Evolutionary conservation across 371 early-diverging fungal species (phyloP).

Genomic region (Haplosporangium sp.): DNA sequence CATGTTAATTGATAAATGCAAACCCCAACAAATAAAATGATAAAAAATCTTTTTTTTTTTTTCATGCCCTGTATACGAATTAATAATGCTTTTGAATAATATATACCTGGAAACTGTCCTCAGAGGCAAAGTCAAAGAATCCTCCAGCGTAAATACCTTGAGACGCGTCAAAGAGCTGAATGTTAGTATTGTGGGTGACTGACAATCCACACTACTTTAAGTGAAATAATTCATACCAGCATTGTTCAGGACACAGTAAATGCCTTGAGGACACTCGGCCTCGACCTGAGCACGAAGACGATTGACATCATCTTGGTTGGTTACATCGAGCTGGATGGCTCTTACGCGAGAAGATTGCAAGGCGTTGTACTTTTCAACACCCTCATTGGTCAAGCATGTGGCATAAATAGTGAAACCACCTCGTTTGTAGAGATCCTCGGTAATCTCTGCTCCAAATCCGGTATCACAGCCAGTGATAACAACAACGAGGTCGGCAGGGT

Average conservation of each 20-base stretch:
- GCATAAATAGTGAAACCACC: conserved; percentile 53
- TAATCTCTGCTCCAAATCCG: conserved; percentile 48
- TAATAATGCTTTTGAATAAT: too few species aligned
- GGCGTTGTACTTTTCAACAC: conserved; percentile 41
- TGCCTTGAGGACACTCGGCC: conserved; percentile 50
- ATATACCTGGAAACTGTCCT: conserved; percentile 52
- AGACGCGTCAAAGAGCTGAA: neutral
- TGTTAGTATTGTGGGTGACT: neutral
- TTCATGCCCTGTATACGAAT: too few species aligned
- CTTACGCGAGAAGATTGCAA: conserved; percentile 41
- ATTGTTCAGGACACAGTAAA: conserved; percentile 53
- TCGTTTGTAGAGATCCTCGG: conserved; percentile 36
- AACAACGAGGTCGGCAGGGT: conserved; percentile 36
- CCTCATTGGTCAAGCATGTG: conserved; percentile 42
- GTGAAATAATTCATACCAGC: conserved; percentile 28
- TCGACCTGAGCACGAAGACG: conserved; percentile 49
- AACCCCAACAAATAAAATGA: conserved; percentile 27
- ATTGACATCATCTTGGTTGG: conserved; percentile 47
- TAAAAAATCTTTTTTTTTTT: too few species aligned
- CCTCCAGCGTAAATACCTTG: conserved; percentile 47
- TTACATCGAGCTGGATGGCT: conserved; percentile 48
- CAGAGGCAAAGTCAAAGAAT: conserved; percentile 47
- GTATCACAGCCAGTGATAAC: conserved; percentile 53
- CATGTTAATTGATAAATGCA: too few species aligned
- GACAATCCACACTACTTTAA: neutral